These are phyloP conservation scores for Tolypocladium nubicola DNA, from an alignment of 2,329 filamentous ascomycete species.

Conservation along the genomic window DNA sequence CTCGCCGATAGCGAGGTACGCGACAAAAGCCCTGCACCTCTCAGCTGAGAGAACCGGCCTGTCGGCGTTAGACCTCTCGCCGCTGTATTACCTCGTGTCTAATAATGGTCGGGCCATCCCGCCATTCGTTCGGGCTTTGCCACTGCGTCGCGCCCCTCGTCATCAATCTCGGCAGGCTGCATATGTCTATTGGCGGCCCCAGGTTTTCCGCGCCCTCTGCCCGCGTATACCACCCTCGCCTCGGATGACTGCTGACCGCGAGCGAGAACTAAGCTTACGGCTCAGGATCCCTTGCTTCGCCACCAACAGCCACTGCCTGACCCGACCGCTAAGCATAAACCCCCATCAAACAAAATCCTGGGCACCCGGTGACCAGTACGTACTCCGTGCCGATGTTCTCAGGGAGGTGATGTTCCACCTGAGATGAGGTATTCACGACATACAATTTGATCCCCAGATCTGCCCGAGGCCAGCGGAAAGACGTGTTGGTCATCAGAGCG, in stretches of 20 bases:
- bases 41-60: too few species aligned
- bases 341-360: neutral
- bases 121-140: neutral
- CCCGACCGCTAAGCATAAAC: neutral
- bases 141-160: neutral
- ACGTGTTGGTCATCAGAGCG: neutral
- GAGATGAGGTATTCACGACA: neutral
- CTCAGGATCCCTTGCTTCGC: neutral
- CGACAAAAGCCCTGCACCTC: neutral
- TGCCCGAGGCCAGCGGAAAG: neutral
- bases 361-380: neutral
- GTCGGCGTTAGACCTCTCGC: too few species aligned
- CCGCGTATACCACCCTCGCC: neutral
- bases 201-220: neutral
- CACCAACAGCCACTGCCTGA: neutral
- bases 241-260: neutral
- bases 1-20: neutral
- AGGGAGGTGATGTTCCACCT: neutral
- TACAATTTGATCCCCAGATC: too few species aligned
- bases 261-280: neutral
- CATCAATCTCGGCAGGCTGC: neutral
- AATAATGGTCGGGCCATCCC: neutral
- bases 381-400: neutral
- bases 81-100: neutral
- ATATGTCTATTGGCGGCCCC: neutral